Evolutionary conservation across 331 rosid species (phyloP).

Genomic region (Spiraea crenata): DNA sequence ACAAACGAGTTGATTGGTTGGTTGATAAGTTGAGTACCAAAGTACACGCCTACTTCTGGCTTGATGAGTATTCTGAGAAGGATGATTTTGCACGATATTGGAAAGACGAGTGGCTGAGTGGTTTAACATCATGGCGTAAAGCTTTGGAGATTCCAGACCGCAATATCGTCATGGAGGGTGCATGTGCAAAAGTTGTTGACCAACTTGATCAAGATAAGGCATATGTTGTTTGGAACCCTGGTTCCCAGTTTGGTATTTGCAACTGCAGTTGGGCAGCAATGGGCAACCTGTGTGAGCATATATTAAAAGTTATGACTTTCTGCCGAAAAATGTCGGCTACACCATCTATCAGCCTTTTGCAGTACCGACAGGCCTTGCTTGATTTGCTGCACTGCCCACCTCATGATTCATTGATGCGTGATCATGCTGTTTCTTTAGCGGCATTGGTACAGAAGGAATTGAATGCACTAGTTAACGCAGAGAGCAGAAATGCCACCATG

Average conservation of each 20-base stretch:
- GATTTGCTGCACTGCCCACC: slow-evolving; percentile 72
- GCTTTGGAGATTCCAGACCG: slow-evolving; percentile 67
- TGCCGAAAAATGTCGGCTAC: slow-evolving; percentile 38
- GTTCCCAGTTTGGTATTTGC: slow-evolving; percentile 77
- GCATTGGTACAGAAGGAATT: slow-evolving; percentile 73
- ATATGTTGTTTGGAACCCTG: slow-evolving; percentile 69
- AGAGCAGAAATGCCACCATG: slow-evolving; percentile 26
- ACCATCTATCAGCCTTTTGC: slow-evolving; percentile 67
- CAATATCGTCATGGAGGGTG: slow-evolving; percentile 58
- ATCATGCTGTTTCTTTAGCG: slow-evolving; percentile 83
- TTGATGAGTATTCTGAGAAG: slow-evolving; percentile 86
- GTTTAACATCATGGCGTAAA: slow-evolving; percentile 92
- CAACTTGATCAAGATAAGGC: slow-evolving; percentile 48
- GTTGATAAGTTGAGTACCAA: slow-evolving; percentile 84
- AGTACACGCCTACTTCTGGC: slow-evolving; percentile 93
- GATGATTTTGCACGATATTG: slow-evolving; percentile 84
- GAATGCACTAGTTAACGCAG: slow-evolving; percentile 40
- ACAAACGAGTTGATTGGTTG: slow-evolving; percentile 85
- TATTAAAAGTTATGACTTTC: slow-evolving; percentile 57
- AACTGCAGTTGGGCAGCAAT: slow-evolving; percentile 79
- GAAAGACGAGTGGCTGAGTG: slow-evolving; percentile 90
- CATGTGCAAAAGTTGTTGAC: slow-evolving; percentile 59
- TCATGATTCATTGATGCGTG: slow-evolving; percentile 75
- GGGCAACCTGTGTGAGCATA: slow-evolving; percentile 90
- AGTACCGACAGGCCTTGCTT: slow-evolving; percentile 59